phyloP scores from a whole-genome alignment of 495 filamentous ascomycete species.

The Monascus purpureus region DNA sequence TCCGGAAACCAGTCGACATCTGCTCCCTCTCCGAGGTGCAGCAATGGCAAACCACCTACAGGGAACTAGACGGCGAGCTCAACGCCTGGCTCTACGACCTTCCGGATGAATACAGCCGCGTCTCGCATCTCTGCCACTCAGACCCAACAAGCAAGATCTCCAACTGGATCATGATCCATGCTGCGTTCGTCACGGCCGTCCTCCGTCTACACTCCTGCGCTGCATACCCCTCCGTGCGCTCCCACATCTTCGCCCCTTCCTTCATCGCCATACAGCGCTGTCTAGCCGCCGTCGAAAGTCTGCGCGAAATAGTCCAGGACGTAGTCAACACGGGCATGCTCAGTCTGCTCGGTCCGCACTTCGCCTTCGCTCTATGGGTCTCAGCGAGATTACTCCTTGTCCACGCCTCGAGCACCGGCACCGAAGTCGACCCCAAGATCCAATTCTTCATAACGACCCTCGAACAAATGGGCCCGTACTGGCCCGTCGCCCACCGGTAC shows the following conservation, averaged over 20 bases:
- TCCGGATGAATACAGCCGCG: slow-evolving; percentile 56
- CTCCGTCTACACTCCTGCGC: slow-evolving; percentile 66
- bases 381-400: slow-evolving; percentile 57
- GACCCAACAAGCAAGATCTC: slow-evolving; percentile 42
- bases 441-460: slow-evolving; percentile 54
- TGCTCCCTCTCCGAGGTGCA: slow-evolving; percentile 58
- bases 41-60: slow-evolving; percentile 59
- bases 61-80: slow-evolving; percentile 51
- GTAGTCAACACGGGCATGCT: slow-evolving; percentile 49
- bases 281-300: slow-evolving; percentile 54
- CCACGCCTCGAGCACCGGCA: slow-evolving; percentile 57
- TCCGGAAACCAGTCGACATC: slow-evolving; percentile 66
- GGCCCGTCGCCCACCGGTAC: slow-evolving; percentile 56
- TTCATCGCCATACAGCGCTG: slow-evolving; percentile 56
- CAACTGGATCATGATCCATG: slow-evolving; percentile 65
- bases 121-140: slow-evolving; percentile 42
- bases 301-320: slow-evolving; percentile 49
- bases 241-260: slow-evolving; percentile 57
- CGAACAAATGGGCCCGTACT: slow-evolving; percentile 54
- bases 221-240: slow-evolving; percentile 60
- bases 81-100: slow-evolving; percentile 56
- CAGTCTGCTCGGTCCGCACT: slow-evolving; percentile 54
- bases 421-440: slow-evolving; percentile 50
- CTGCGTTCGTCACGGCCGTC: slow-evolving; percentile 44
- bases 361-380: slow-evolving; percentile 66